Percentiles rank a stretch among this genome's conserved stretches.
Evolutionary conservation across 768 basidiomycete genomes (phyloP).

Genomic region (Trametes cingulata): DNA sequence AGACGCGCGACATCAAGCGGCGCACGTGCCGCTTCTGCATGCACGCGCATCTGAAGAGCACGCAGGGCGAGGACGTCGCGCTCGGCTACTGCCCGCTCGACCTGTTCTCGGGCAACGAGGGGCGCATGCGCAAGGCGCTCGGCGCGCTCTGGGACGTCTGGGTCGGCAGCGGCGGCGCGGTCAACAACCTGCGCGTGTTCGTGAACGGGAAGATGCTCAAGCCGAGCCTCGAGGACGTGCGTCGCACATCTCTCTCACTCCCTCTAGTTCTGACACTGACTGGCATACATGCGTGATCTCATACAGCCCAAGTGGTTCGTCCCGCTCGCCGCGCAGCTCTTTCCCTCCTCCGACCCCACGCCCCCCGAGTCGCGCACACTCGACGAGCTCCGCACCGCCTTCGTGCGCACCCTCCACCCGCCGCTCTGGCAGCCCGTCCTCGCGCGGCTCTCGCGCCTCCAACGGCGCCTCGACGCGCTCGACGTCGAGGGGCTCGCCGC

Average conservation of each 20-base stretch:
- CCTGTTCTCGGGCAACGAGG: conserved; percentile 71
- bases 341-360: conserved; percentile 7
- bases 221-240: conserved; percentile 49
- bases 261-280: background rate
- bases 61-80: conserved; percentile 39
- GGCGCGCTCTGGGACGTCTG: conserved; percentile 71
- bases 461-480: conserved; percentile 75
- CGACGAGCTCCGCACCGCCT: conserved; percentile 45
- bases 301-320: conserved; percentile 20
- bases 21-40: conserved; percentile 88
- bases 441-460: conserved; percentile 54
- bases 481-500: conserved; percentile 78
- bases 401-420: conserved; percentile 51
- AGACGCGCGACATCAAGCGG: conserved; percentile 60
- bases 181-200: conserved; percentile 87
- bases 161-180: conserved; percentile 57
- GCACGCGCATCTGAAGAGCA: conserved; percentile 63
- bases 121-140: conserved; percentile 68
- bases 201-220: conserved; percentile 58
- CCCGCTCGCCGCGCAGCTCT: conserved; percentile 25
- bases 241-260: background rate
- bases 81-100: conserved; percentile 86
- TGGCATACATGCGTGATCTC: background rate
- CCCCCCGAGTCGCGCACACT: background rate
- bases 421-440: conserved; percentile 54